Base-by-base conservation (phyloP, 306 rosid species). In the Acacia melanoxylon region DNA sequence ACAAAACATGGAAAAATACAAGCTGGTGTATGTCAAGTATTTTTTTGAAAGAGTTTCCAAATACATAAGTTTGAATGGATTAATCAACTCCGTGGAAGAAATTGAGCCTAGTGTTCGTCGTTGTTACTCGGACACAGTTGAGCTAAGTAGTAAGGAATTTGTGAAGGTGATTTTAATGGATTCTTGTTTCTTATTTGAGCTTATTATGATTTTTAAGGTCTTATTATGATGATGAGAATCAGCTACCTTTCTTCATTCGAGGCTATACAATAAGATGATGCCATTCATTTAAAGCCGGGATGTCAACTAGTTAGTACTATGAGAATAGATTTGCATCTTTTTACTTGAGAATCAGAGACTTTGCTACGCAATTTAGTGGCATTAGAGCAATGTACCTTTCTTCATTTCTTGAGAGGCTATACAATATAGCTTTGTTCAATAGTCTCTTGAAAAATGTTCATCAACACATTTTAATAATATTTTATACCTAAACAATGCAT, bases 101-200 rank as follows among this genome's bases (percentile, higher is more conserved):
- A 8, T 10, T 2, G 63, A 68, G 29, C 52, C 40, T 1, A 25
- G 17, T 0, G 22, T 81, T 41, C 77, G 70, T 12, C 41, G 31
- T 2, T 80, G 2, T 72, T 86, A 86, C 19, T 40, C 80, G 0
- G 86, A 86, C 0, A 25, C 65, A 2, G 2, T 56, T 56, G 29
- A 56, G 5, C 29, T 56, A 20, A n/a, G 63, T 3, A 6, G 13
- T 0, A 9, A n/a, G 63, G 29, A 56, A 2, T 3, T 56, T 56
- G 63, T 56, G 27, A n/a, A 56, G 62, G 29, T 56, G 63, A 20
- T 56, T 56, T 2, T 56, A 56, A 0, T 56, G 12, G 63, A 56
- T n/a, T 56, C 63, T 56, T 56, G 63, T 56, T 56, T 56, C 27
- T 20, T 56, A 56, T 56, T 56, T 56, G 63, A 56, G 63, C 13